A percentile compares a stretch with the other conserved stretches of the same genome.
Evolutionary conservation across 345 rosid genomes (phyloP).

Genomic region (Sisymbrium altissimum): DNA sequence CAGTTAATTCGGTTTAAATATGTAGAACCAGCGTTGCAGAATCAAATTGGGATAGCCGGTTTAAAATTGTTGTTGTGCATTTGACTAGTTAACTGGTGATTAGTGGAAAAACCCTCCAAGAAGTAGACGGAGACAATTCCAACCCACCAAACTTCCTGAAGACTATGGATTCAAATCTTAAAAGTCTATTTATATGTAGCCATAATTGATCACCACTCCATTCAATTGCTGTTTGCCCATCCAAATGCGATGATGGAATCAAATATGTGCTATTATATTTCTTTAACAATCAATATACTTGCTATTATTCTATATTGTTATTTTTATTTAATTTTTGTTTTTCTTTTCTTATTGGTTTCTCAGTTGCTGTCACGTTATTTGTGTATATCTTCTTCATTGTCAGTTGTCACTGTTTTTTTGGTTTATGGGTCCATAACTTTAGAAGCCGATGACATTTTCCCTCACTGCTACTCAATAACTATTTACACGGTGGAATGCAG

Average conservation of each 20-base stretch:
- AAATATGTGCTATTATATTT: background rate
- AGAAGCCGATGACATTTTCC: constrained; percentile 4
- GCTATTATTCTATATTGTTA: no score
- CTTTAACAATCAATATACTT: no score
- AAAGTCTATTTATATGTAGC: background rate
- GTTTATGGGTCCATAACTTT: constrained; percentile 19
- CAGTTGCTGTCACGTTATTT: constrained; percentile 22
- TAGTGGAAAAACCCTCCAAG: background rate
- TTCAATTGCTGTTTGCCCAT: background rate
- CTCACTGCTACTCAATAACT: background rate
- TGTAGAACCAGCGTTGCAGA: background rate
- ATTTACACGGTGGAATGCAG: background rate
- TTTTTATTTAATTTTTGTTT: background rate
- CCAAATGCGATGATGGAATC: background rate
- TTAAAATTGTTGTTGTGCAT: background rate
- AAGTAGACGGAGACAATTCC: background rate
- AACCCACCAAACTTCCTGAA: background rate
- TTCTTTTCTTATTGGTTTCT: background rate
- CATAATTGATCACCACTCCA: background rate
- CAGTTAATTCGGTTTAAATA: background rate
- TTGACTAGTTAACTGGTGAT: background rate
- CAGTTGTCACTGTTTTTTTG: constrained; percentile 21
- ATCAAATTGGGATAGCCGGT: background rate
- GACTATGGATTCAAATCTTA: background rate
- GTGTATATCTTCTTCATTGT: constrained; percentile 4